phyloP scores from a whole-genome alignment of 306 rosid species.

The Trichosanthes cucumerina region DNA sequence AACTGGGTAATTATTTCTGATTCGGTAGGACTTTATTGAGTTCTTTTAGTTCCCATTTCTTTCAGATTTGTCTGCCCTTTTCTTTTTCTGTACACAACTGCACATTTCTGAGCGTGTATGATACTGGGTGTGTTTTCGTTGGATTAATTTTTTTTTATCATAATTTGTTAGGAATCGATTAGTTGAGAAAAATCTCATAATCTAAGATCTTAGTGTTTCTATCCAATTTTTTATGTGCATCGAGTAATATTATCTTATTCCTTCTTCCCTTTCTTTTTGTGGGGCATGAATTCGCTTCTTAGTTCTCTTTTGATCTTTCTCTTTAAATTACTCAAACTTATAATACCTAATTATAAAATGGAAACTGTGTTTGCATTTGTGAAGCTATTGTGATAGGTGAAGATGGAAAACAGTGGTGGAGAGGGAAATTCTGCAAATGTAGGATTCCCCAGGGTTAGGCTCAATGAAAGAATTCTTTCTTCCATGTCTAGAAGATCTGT shows the following conservation, averaged over 20 bases:
- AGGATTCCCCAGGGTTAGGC: slow-evolving; percentile 25
- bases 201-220: neutral
- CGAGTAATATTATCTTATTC: neutral
- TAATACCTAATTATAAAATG: neutral
- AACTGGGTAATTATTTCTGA: neutral
- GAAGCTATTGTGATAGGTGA: slow-evolving; percentile 21
- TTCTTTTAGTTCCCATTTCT: neutral
- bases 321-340: neutral
- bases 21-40: neutral
- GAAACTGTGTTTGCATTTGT: neutral
- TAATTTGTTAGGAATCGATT: neutral
- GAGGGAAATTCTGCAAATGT: slow-evolving; percentile 30
- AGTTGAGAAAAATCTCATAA: neutral
- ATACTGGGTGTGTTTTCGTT: neutral
- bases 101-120: neutral
- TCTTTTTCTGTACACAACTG: neutral
- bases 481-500: slow-evolving; percentile 73
- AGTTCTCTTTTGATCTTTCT: neutral
- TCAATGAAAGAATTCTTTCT: slow-evolving; percentile 85
- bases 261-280: neutral
- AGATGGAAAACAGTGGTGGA: slow-evolving; percentile 47
- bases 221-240: neutral
- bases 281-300: neutral
- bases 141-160: neutral
- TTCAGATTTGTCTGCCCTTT: neutral